A percentile compares a stretch with the other conserved stretches of the same genome.
These are phyloP conservation scores for Bondarzewia mesenterica DNA, from an alignment of 1,284 basidiomycete genomes.

Conservation along the genomic window DNA sequence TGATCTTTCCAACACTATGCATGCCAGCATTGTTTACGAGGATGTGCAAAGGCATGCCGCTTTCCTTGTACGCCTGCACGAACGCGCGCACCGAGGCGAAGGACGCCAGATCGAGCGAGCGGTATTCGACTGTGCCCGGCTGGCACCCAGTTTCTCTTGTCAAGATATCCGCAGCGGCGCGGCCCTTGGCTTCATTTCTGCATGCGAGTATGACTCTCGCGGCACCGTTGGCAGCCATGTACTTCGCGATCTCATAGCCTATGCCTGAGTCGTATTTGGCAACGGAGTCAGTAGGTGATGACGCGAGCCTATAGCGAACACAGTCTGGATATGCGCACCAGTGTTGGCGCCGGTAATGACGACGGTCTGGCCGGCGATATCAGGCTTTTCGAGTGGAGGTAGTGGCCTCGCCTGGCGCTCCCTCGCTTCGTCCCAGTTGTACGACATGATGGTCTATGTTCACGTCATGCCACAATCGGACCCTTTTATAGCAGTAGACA, in stretches of 20 bases:
- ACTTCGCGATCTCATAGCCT: background rate
- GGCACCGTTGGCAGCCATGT: background rate
- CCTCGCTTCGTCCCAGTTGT: background rate
- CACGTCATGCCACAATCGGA: no score
- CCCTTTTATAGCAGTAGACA: no score
- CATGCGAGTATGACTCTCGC: background rate
- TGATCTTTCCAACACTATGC: background rate
- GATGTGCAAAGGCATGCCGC: background rate
- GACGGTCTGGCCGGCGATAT: background rate
- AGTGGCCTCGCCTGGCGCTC: background rate
- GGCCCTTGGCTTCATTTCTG: background rate
- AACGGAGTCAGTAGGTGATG: no score
- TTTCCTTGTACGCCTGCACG: background rate
- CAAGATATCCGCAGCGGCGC: background rate
- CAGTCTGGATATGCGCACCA: background rate
- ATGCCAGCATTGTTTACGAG: background rate
- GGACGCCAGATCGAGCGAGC: background rate
- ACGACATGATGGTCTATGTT: background rate
- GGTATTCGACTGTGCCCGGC: background rate
- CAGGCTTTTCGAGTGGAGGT: background rate
- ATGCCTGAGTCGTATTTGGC: slow-evolving; percentile 1
- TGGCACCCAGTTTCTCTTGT: background rate
- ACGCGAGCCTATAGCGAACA: background rate
- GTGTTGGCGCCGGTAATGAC: slow-evolving; percentile 1
- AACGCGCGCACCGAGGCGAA: slow-evolving; percentile 1